Percentiles rank a stretch among this genome's conserved stretches.
Conservation (phyloP, 352 stramenopile genomes). For the Globisporangium recalcitrans region DNA sequence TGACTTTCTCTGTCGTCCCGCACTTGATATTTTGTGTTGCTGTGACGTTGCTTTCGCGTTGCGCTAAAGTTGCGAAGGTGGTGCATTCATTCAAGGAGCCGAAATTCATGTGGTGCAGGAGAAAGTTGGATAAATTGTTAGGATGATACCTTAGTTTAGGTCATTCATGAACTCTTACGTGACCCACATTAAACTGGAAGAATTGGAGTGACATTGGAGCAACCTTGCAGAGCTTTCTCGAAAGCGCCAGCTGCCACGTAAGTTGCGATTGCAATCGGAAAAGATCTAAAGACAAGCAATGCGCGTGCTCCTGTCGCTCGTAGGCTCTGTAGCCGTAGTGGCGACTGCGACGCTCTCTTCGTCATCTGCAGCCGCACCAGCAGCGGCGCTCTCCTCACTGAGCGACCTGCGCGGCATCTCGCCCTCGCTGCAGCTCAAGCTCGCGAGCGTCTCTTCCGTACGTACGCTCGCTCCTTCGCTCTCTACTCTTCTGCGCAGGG, state of each 20-base stretch:
- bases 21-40: neutral
- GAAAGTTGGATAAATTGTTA: no score
- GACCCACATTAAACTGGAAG: no score
- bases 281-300: slow-evolving; percentile 7
- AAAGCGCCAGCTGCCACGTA: slow-evolving; percentile 3
- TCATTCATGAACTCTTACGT: no score
- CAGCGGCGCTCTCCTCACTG: slow-evolving; percentile 11
- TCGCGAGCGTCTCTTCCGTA: slow-evolving; percentile 32
- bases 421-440: slow-evolving; percentile 32
- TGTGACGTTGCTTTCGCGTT: no score
- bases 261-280: neutral
- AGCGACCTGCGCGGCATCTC: slow-evolving; percentile 35
- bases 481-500: neutral
- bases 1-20: slow-evolving; percentile 1
- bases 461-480: slow-evolving; percentile 10
- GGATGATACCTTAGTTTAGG: no score
- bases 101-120: no score
- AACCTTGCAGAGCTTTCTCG: no score
- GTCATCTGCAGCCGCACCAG: neutral
- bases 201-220: no score
- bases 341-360: slow-evolving; percentile 19
- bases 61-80: no score
- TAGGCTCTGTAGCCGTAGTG: neutral
- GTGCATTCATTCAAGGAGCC: no score
- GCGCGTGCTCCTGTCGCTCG: slow-evolving; percentile 7